Evolutionary conservation across 2,329 filamentous ascomycete genomes (phyloP).

Genomic region (Aspergillus alliaceus): DNA sequence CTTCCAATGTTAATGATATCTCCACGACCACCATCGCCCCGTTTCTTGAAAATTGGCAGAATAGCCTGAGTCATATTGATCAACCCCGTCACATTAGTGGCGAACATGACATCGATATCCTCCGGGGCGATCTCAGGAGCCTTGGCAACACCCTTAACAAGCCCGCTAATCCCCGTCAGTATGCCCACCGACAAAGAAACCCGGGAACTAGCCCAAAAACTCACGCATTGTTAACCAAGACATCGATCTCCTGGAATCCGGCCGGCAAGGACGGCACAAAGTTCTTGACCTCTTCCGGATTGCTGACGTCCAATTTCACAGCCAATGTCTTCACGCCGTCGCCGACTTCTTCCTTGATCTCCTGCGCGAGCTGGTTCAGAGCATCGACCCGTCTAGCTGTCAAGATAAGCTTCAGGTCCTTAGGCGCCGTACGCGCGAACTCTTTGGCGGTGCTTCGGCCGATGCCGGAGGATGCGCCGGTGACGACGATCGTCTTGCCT

Average conservation of each 20-base stretch:
- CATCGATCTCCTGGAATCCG: slow-evolving; percentile 80
- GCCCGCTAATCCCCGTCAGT: slow-evolving; percentile 57
- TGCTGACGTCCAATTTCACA: slow-evolving; percentile 84
- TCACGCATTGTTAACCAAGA: slow-evolving; percentile 95
- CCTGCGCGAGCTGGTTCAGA: slow-evolving; percentile 70
- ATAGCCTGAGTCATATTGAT: slow-evolving; percentile 97
- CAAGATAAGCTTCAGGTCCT: slow-evolving; percentile 77
- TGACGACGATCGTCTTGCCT: slow-evolving; percentile 90
- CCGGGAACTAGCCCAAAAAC: slow-evolving; percentile 60
- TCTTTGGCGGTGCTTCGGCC: slow-evolving; percentile 75
- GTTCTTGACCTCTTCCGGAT: slow-evolving; percentile 67
- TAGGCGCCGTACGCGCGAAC: slow-evolving; percentile 82
- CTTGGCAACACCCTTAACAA: slow-evolving; percentile 84
- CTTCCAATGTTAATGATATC: slow-evolving; percentile 96
- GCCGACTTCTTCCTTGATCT: slow-evolving; percentile 76
- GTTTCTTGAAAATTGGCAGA: slow-evolving; percentile 74
- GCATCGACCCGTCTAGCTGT: slow-evolving; percentile 83
- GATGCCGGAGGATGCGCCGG: slow-evolving; percentile 91
- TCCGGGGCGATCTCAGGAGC: slow-evolving; percentile 78
- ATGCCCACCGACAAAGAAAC: not conserved
- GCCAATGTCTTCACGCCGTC: slow-evolving; percentile 78
- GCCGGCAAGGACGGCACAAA: slow-evolving; percentile 75
- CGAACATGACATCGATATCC: slow-evolving; percentile 85
- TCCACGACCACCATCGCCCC: slow-evolving; percentile 69
- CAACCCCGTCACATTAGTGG: slow-evolving; percentile 89